Evolutionary conservation across 2,329 filamentous ascomycete genomes (phyloP), one percentile per base, ranked within the genome.

Genomic region (Beauveria varroae): DNA sequence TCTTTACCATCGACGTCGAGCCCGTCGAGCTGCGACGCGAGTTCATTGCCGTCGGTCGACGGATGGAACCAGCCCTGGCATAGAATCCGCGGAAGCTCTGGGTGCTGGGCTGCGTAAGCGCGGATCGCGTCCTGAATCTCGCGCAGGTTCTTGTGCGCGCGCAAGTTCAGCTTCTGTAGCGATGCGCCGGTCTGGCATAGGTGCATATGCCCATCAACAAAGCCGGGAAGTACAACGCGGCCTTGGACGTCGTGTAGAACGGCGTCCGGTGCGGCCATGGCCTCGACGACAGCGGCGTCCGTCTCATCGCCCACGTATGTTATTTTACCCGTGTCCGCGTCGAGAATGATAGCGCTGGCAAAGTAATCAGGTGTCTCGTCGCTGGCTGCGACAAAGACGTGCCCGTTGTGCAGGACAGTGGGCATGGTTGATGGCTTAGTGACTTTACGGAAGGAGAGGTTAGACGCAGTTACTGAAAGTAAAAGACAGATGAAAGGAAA

Each of bases 121-220:
- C 67, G 72, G 57, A 83, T 77, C 0, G 73, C 69, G 0, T 63
- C 64, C 2, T 76, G 73, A 10, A 83, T 81, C 4, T 81, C 77
- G 0, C 69, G 68, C 0, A 81, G 67, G 24, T 72, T 75, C 50
- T 73, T 73, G 63, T 79, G 79, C 0, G 70, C 66, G 3, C 74
- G 73, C 0, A 83, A 66, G 24, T 74, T 70, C 16, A 80, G 68
- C 63, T 81, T 81, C 26, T 74, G 73, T 3, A 82, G 72, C 0
- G 79, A 77, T 30, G 80, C 75, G 0, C 80, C 80, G 0, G 81
- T 73, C 50, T 78, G 72, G 0, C 82, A 68, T 4, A 83, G 73
- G 64, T 83, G 80, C 65, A 81, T 78, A 52, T 83, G 80, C 1
- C 78, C 78, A 63, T 83, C 80, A 41, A 82, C 76, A 63, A 82